A percentile compares a stretch with the other conserved stretches of the same genome.
Evolutionary conservation across 257 asterid species (phyloP).

Genomic region (Nicotiana tabacum): DNA sequence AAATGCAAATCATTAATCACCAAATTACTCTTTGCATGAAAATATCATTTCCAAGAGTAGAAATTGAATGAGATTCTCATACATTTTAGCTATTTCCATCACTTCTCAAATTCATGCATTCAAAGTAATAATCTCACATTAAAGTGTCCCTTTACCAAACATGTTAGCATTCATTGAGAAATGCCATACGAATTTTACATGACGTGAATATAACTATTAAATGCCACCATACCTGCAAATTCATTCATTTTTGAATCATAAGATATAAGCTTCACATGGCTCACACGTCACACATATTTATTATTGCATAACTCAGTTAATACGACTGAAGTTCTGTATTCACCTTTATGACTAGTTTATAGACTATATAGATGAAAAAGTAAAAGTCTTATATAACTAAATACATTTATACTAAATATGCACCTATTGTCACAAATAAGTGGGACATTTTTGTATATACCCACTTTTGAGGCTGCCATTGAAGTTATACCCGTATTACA

Average conservation of each 20-base stretch:
- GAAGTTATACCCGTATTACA: too few species aligned
- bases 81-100: neutral
- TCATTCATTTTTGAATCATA: neutral
- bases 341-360: neutral
- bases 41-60: neutral
- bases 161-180: neutral
- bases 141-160: neutral
- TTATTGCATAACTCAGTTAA: neutral
- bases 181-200: neutral
- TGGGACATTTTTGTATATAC: neutral
- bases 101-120: neutral
- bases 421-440: neutral
- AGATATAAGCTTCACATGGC: neutral
- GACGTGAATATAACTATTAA: neutral
- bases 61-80: neutral
- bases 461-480: too few species aligned
- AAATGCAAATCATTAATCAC: conserved; percentile 11
- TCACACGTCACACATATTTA: neutral
- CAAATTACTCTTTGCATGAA: neutral
- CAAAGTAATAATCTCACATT: neutral
- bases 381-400: too few species aligned
- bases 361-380: too few species aligned
- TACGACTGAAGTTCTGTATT: neutral
- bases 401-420: neutral
- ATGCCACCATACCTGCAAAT: neutral